Evolutionary conservation across 768 basidiomycete genomes (phyloP), one percentile per base, ranked within the genome.

Genomic region (Cystofilobasidium ferigula): DNA sequence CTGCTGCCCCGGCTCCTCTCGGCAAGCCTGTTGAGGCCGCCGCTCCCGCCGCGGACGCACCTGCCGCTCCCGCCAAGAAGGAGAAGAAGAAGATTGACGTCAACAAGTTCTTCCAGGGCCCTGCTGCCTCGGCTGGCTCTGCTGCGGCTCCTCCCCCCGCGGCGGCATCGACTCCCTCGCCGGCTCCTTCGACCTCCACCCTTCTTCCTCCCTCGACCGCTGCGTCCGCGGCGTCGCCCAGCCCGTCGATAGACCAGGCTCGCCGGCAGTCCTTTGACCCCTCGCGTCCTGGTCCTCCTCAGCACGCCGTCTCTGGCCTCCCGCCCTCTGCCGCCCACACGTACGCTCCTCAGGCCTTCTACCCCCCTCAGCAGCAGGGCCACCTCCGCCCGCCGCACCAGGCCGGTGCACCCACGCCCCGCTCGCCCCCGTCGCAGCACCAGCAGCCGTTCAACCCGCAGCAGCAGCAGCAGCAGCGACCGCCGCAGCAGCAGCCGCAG

Each of bases 31-130:
- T 24, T 51, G 36, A 51, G 62, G 38, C 58, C 3, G 38, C 40
- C 58, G 16, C 58, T 28, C 34, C 70, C 9, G 60, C 65, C 6
- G 53, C 71, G 28, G 63, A 69, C 16, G 43, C 69, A 5, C 64
- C 71, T n/a, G 68, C 70, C 1, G 42, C 70, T 20, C 58, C 63
- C 18, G 57, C 69, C 20, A 61, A 63, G n/a, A 71, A 71, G 35
- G 69, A 64, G 71, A 79, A 73, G 71, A 74, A 74, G 63, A 79
- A 73, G 72, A 73, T 77, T 26, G 79, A 81, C 67, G 71, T 80
- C 68, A 72, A 77, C 69, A 76, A 78, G 67, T 64, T 81, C 30
- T 81, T 81, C 73, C 77, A 77, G 71, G 45, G 56, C 42, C n/a
- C n/a, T n/a, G n/a, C n/a, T n/a, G 32, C 51, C 32, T 34, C 59